Conservation (phyloP, 805 yeast species). For the Sporopachydermia lactativora region DNA sequence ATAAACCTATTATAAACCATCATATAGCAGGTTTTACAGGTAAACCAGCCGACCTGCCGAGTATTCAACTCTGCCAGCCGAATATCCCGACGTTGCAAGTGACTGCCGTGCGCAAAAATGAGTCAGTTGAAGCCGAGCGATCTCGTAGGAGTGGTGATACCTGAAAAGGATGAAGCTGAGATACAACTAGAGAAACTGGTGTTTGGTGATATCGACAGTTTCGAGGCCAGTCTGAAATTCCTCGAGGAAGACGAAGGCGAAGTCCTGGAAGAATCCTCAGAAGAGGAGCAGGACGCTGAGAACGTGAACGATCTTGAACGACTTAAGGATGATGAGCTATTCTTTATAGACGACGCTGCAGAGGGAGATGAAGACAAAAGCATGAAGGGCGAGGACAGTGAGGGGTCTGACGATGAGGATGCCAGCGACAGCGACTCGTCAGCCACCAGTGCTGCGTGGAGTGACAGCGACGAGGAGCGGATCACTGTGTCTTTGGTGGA, state of each 20-base stretch:
- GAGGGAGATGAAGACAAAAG: slow-evolving; percentile 20
- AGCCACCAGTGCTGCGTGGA: slow-evolving; percentile 50
- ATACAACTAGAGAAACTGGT: slow-evolving; percentile 64
- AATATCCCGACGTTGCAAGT: not conserved
- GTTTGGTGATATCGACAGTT: slow-evolving; percentile 77
- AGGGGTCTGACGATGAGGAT: slow-evolving; percentile 19
- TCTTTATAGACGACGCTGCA: slow-evolving; percentile 38
- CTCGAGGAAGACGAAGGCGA: slow-evolving; percentile 37
- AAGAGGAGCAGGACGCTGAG: slow-evolving; percentile 17
- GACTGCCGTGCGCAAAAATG: too few relatives aligned
- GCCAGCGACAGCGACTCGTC: slow-evolving; percentile 19
- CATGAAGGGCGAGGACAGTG: slow-evolving; percentile 23
- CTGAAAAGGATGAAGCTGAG: slow-evolving; percentile 81
- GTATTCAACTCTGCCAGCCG: not conserved
- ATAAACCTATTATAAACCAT: not conserved
- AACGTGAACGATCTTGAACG: slow-evolving; percentile 20
- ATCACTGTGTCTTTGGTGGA: slow-evolving; percentile 43
- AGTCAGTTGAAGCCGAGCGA: not conserved
- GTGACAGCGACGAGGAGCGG: slow-evolving; percentile 82
- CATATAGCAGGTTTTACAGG: not conserved
- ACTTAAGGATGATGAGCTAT: slow-evolving; percentile 35
- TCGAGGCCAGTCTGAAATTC: slow-evolving; percentile 47
- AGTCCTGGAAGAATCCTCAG: slow-evolving; percentile 10
- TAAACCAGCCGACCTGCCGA: not conserved
- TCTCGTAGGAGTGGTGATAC: slow-evolving; percentile 19